Evolutionary conservation across 441 rosid genomes (phyloP).

Genomic region (Isatis lusitanica): DNA sequence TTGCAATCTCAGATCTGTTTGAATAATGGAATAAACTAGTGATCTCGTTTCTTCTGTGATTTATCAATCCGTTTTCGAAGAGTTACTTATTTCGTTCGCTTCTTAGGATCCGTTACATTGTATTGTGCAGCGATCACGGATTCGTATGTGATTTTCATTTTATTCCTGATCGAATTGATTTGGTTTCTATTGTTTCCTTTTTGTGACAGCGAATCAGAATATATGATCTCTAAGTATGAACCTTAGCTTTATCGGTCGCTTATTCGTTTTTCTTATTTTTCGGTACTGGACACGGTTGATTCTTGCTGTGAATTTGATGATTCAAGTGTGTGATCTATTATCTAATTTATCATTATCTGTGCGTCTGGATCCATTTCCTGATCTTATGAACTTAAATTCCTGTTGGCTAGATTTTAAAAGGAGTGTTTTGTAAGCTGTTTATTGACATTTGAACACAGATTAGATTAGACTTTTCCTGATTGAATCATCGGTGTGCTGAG

Average conservation of each 20-base stretch:
- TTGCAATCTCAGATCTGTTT: slow-evolving; percentile 36
- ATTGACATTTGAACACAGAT: neutral
- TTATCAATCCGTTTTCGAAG: neutral
- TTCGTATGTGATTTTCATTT: neutral
- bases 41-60: slow-evolving; percentile 14
- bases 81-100: neutral
- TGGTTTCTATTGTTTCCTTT: neutral
- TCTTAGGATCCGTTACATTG: neutral
- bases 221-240: neutral
- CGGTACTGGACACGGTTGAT: too few species aligned
- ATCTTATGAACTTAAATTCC: neutral
- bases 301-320: neutral
- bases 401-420: neutral
- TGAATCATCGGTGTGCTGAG: neutral
- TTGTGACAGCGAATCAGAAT: slow-evolving; percentile 4
- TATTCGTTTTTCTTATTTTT: neutral
- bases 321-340: neutral
- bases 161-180: neutral
- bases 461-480: neutral
- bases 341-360: neutral
- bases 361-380: slow-evolving; percentile 10
- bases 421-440: slow-evolving; percentile 1
- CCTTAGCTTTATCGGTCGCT: neutral
- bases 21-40: neutral
- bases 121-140: slow-evolving; percentile 12